phyloP scores from a whole-genome alignment of 495 filamentous ascomycete genomes.

The Collariella sp. region DNA sequence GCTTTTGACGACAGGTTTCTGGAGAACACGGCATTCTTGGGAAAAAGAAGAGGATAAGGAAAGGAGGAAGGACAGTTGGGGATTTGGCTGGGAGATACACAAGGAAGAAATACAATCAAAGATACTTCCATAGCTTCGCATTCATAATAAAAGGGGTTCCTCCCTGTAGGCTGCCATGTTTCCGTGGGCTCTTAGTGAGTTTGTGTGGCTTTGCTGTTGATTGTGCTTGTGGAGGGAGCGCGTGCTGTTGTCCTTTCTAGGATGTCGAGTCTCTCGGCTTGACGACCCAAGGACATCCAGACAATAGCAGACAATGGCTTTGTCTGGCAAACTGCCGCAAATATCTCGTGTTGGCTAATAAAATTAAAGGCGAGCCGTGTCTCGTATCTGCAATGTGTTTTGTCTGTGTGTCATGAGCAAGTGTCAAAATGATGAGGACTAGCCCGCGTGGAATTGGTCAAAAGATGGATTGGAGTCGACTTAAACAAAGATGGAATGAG shows the following conservation, averaged over 20 bases:
- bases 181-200: background rate
- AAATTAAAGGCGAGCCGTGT: too few species aligned
- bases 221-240: background rate
- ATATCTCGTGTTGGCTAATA: too few species aligned
- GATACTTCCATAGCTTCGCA: background rate
- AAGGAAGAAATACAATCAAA: background rate
- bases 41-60: background rate
- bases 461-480: too few species aligned
- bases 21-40: slow-evolving; percentile 4
- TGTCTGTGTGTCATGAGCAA: too few species aligned
- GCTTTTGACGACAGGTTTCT: slow-evolving; percentile 4
- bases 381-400: too few species aligned
- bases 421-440: too few species aligned
- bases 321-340: background rate
- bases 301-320: background rate
- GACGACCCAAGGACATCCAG: too few species aligned
- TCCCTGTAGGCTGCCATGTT: background rate
- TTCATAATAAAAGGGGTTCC: background rate
- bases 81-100: slow-evolving; percentile 1
- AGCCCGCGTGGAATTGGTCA: too few species aligned
- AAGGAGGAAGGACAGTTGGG: background rate
- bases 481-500: too few species aligned
- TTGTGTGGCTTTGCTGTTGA: background rate
- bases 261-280: background rate
- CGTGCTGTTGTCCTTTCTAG: background rate